Evolutionary conservation across 1,139 yeast species (phyloP).

Genomic region (Blastobotrys elegans): DNA sequence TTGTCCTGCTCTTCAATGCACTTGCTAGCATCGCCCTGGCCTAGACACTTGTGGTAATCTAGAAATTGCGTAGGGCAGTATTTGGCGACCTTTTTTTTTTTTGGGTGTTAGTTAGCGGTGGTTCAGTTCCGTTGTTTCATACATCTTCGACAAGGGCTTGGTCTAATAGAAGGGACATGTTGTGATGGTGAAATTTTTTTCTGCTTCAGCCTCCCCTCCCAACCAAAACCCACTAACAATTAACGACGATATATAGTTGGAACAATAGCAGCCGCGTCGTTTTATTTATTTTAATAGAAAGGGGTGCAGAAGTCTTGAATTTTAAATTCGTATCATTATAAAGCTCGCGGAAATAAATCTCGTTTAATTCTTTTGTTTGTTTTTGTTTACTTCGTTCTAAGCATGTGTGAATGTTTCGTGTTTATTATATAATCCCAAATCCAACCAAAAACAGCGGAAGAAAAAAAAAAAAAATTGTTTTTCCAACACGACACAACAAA

Average conservation of each 20-base stretch:
- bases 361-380: too few species aligned
- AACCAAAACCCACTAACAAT: too few species aligned
- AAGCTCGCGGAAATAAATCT: too few species aligned
- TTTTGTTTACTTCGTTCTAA: background rate
- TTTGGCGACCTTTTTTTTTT: constrained; percentile 49
- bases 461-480: too few species aligned
- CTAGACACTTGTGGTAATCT: constrained; percentile 61
- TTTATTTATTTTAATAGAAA: too few species aligned
- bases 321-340: too few species aligned
- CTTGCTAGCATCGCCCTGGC: constrained; percentile 43
- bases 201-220: too few species aligned
- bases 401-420: background rate
- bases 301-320: too few species aligned
- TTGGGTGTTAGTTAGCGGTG: background rate
- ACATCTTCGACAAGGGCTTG: constrained; percentile 52
- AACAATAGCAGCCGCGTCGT: too few species aligned
- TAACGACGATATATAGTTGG: too few species aligned
- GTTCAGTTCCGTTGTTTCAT: too few species aligned
- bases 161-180: constrained; percentile 47
- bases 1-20: constrained; percentile 50
- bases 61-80: constrained; percentile 62
- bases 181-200: background rate
- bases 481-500: background rate
- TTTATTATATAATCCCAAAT: background rate
- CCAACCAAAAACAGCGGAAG: background rate